A percentile compares a stretch with the other conserved stretches of the same genome.
Evolutionary conservation across 1,139 yeast genomes (phyloP).

Genomic region (Blastobotrys buckinghamii): DNA sequence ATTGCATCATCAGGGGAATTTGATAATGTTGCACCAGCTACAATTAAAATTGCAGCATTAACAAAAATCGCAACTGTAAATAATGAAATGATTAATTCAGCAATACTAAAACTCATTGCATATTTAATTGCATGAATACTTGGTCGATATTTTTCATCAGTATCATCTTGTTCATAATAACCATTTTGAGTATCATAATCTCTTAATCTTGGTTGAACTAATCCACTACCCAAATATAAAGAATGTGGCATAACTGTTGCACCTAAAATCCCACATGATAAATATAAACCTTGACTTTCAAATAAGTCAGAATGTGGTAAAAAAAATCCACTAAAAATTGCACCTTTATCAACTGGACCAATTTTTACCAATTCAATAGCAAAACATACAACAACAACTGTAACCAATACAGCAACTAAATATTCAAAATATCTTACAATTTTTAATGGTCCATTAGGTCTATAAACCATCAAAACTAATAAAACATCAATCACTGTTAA

Average conservation of each 20-base stretch:
- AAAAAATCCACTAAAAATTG: constrained; percentile 59
- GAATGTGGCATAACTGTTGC: constrained; percentile 99
- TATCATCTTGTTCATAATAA: constrained; percentile 36
- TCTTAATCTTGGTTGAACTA: constrained; percentile 82
- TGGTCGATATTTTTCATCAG: constrained; percentile 46
- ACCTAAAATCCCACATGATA: constrained; percentile 87
- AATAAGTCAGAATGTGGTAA: constrained; percentile 70
- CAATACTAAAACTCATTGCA: constrained; percentile 65
- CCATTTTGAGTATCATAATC: constrained; percentile 75
- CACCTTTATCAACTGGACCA: constrained; percentile 46
- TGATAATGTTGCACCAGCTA: constrained; percentile 75
- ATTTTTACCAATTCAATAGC: constrained; percentile 64
- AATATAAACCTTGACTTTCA: constrained; percentile 74
- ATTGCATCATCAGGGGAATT: constrained; percentile 67
- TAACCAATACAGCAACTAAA: constrained; percentile 69
- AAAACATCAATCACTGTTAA: constrained; percentile 81
- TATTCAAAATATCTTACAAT: constrained; percentile 77
- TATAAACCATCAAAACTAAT: constrained; percentile 77
- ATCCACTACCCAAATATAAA: constrained; percentile 82
- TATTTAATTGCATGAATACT: constrained; percentile 65
- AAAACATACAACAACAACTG: constrained; percentile 81
- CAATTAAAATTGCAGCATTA: constrained; percentile 76
- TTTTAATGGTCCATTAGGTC: constrained; percentile 79
- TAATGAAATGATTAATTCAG: constrained; percentile 68
- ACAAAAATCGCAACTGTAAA: constrained; percentile 80